Evolutionary conservation across 441 rosid species (phyloP), one percentile per base, ranked within the genome.

Genomic region (Arabidopsis lyrata): DNA sequence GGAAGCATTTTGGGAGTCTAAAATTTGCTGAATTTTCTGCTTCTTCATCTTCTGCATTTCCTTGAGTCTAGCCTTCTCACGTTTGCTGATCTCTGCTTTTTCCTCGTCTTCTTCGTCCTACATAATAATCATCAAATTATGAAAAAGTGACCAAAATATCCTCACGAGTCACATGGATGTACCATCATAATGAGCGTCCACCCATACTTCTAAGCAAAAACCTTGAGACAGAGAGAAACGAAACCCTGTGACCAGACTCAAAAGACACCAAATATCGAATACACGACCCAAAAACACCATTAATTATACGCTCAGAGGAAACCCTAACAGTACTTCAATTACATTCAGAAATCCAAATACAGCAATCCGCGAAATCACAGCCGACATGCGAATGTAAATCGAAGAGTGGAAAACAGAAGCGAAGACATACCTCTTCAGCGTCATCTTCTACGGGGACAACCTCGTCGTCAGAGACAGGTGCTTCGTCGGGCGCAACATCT

Each of bases 1-100:
- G 14, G 97, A 85, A 8, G 99, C 98, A 84, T 96, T 96, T 75
- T 96, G 98, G 0, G 81, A 80, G 55, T 93, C 98, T 74, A 95
- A 78, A 72, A 93, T 91, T 61, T 95, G 98, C 80, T 91, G 98
- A 83, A 93, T 80, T 87, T 93, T 93, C 70, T 93, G 87, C 52
- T 88, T 95, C 88, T 95, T 95, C 81, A 91, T 16, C 71, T 77
- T 83, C 85, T 91, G 92, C 97, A 96, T 86, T 69, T 91, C 97
- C 56, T 82, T 91, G 13, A 93, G 91, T 63, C 97, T 90, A 5
- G 85, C 90, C 82, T 78, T 95, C 82, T 95, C 99, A 5, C 95
- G 97, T 83, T 87, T 95, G 81, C 98, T 84, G 35, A 90, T 60
- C 41, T 83, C 93, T 53, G 57, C 75, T 52, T 70, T 80, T 18